phyloP scores from a whole-genome alignment of 441 rosid species.

The Adansonia gregorii region DNA sequence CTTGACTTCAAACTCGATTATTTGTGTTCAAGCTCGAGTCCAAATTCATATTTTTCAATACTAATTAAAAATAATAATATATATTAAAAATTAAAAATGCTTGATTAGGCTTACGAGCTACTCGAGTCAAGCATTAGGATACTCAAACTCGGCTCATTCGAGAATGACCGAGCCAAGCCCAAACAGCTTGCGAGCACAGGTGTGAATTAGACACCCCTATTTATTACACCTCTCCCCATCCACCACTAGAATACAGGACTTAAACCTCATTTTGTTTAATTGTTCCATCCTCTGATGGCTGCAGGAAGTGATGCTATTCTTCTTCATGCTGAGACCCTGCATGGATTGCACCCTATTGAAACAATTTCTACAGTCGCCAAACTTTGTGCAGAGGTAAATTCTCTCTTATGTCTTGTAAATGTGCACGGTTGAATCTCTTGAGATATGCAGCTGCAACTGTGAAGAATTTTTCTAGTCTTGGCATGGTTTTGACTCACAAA shows the following conservation, averaged over 20 bases:
- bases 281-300: constrained; percentile 16
- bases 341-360: constrained; percentile 91
- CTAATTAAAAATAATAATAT: too few relatives aligned
- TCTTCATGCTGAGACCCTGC: constrained; percentile 97
- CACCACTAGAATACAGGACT: background rate
- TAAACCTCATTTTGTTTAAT: background rate
- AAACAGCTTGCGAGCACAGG: too few relatives aligned
- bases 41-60: too few relatives aligned
- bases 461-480: background rate
- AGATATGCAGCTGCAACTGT: background rate
- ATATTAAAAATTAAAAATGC: too few relatives aligned
- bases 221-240: background rate
- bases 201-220: too few relatives aligned
- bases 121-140: too few relatives aligned
- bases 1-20: too few relatives aligned
- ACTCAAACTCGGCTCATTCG: too few relatives aligned
- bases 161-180: too few relatives aligned
- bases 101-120: too few relatives aligned
- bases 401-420: background rate
- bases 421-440: background rate
- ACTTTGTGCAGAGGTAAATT: constrained; percentile 89
- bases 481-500: background rate
- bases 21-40: too few relatives aligned
- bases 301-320: constrained; percentile 99
- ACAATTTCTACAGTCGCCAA: constrained; percentile 84